phyloP scores from a whole-genome alignment of 495 filamentous ascomycete genomes.

The Penicillium soppii region DNA sequence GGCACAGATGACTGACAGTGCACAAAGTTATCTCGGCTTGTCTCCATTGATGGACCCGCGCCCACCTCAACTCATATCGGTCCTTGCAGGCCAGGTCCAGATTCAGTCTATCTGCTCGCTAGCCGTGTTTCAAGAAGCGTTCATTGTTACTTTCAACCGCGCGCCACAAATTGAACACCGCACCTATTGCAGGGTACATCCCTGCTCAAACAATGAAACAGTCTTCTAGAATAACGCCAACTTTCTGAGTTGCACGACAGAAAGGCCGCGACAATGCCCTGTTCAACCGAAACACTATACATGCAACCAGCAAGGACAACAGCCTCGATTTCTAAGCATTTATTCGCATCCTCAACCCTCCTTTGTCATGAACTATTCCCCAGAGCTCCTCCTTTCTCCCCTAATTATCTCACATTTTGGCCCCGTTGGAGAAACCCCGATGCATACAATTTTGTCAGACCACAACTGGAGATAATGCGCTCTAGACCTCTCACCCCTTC shows the following conservation, averaged over 20 bases:
- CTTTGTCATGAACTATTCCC: background rate
- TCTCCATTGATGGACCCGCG: no score
- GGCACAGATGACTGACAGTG: background rate
- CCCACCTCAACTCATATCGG: background rate
- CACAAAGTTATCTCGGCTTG: no score
- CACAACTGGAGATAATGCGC: background rate
- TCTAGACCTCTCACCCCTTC: background rate
- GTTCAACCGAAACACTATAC: background rate
- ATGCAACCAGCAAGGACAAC: background rate
- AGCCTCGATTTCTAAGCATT: background rate
- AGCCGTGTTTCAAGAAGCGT: conserved; percentile 13
- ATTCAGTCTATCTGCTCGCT: no score
- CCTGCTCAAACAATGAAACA: background rate
- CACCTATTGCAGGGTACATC: background rate
- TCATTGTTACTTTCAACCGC: conserved; percentile 7
- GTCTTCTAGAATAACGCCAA: background rate
- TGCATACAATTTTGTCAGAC: no score
- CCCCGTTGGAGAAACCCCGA: background rate
- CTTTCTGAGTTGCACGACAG: background rate
- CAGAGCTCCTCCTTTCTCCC: background rate
- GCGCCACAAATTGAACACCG: background rate
- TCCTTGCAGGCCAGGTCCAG: background rate
- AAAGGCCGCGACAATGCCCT: background rate
- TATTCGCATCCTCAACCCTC: background rate
- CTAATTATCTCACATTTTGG: background rate